Conservation (phyloP, 192 early-diverging fungal species). For the Umbelopsis sp. region DNA sequence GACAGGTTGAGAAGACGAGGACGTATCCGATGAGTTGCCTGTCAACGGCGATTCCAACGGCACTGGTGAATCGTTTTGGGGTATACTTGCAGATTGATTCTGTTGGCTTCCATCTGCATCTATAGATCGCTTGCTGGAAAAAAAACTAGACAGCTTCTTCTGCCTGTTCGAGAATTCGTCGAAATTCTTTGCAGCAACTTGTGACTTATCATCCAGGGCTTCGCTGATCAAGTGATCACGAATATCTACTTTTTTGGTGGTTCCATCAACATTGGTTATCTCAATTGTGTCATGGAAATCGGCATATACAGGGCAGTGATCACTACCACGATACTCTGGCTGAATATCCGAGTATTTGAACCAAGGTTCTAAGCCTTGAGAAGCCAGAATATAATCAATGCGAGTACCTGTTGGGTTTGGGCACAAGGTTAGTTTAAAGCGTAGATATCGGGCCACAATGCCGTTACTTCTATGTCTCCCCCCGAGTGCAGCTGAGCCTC, state of each 20-base stretch:
- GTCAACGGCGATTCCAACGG: too few relatives aligned
- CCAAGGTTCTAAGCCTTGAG: constrained; percentile 56
- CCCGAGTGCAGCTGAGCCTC: not conserved
- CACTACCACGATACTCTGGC: constrained; percentile 68
- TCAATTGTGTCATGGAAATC: constrained; percentile 35
- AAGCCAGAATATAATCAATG: constrained; percentile 74
- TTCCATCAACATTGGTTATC: not conserved
- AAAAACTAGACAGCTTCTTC: constrained; percentile 26
- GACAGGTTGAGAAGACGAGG: too few relatives aligned
- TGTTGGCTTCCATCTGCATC: not conserved
- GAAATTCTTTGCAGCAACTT: constrained; percentile 10
- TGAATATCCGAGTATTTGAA: constrained; percentile 61
- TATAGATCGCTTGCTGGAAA: not conserved
- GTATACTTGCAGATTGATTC: too few relatives aligned
- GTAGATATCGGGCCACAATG: not conserved
- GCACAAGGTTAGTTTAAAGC: not conserved
- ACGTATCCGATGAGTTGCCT: too few relatives aligned
- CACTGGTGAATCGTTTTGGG: too few relatives aligned
- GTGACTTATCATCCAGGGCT: not conserved
- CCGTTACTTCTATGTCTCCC: constrained; percentile 52
- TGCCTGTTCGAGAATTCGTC: constrained; percentile 22
- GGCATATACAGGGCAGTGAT: constrained; percentile 78
- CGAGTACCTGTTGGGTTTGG: constrained; percentile 55
- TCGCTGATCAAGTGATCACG: constrained; percentile 14
- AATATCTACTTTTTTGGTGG: not conserved